A percentile compares a stretch with the other conserved stretches of the same genome.
phyloP scores from a whole-genome alignment of 1,284 basidiomycete species.

The Stereum hirsutum region DNA sequence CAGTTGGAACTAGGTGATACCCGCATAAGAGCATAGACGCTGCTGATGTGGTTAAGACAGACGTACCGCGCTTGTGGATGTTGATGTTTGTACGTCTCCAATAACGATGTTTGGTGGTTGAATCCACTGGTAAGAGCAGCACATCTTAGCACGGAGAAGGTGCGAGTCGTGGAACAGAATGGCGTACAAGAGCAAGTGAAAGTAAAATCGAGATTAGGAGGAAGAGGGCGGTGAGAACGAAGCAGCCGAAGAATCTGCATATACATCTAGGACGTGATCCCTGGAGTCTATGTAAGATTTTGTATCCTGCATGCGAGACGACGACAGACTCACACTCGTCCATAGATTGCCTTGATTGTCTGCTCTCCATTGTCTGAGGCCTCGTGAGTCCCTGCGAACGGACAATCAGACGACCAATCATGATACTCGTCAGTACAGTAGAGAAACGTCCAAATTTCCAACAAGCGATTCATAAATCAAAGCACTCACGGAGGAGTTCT shows the following conservation, averaged over 20 bases:
- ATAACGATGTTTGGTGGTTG: slow-evolving; percentile 70
- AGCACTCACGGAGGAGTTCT: no score
- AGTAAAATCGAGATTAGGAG: slow-evolving; percentile 57
- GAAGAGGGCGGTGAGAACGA: slow-evolving; percentile 46
- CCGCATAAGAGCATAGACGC: slow-evolving; percentile 3
- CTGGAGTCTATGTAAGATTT: slow-evolving; percentile 1
- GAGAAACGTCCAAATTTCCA: no score
- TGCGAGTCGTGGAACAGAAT: not conserved
- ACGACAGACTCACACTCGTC: slow-evolving; percentile 7
- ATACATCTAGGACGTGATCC: slow-evolving; percentile 16
- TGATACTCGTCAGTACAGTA: no score
- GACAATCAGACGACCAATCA: no score
- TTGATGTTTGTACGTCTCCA: slow-evolving; percentile 37
- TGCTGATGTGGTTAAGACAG: not conserved
- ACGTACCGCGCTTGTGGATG: slow-evolving; percentile 33
- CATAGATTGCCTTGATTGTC: slow-evolving; percentile 10
- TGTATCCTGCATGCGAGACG: not conserved
- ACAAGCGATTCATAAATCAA: no score
- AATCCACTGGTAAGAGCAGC: slow-evolving; percentile 63
- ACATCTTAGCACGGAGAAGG: no score
- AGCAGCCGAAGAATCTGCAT: slow-evolving; percentile 56
- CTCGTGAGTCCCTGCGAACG: slow-evolving; percentile 6
- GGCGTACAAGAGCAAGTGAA: slow-evolving; percentile 60
- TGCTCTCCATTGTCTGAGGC: slow-evolving; percentile 10
- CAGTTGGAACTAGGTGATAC: slow-evolving; percentile 16